These are phyloP conservation scores for Candida boidinii DNA, from an alignment of 805 yeast genomes.

Conservation along the genomic window DNA sequence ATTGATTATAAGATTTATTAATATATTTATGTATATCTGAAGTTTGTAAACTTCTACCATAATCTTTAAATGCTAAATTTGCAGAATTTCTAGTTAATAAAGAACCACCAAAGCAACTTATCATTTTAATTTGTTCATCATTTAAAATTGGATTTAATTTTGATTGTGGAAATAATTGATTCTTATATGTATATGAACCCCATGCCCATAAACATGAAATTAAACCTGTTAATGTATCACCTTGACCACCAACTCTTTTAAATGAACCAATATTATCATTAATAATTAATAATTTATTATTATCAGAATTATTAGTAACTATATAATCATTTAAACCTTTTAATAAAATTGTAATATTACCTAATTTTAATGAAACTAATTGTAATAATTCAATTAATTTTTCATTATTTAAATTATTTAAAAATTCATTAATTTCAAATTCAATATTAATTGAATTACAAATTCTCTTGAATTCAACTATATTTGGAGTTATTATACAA, in stretches of 20 bases:
- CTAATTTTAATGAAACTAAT: constrained; percentile 44
- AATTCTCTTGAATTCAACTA: constrained; percentile 71
- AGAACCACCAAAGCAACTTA: constrained; percentile 70
- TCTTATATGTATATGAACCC: constrained; percentile 57
- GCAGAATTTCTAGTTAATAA: constrained; percentile 60
- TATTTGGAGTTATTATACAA: constrained; percentile 83
- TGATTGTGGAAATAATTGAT: constrained; percentile 47
- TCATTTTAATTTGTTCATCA: constrained; percentile 24
- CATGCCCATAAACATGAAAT: constrained; percentile 79
- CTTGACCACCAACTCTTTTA: constrained; percentile 93
- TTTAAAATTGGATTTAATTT: constrained; percentile 22
- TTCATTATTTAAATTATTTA: constrained; percentile 20
- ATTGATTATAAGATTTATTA: constrained; percentile 53
- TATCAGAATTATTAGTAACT: too few species aligned
- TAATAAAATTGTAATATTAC: constrained; percentile 54
- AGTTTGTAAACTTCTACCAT: constrained; percentile 79
- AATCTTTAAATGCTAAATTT: constrained; percentile 48
- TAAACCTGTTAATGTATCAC: constrained; percentile 84
- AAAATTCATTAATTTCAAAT: neutral
- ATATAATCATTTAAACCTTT: constrained; percentile 69
- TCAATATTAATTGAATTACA: constrained; percentile 27
- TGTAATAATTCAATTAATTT: too few species aligned
- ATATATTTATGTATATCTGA: constrained; percentile 67
- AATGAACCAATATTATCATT: constrained; percentile 52
- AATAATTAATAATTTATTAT: constrained; percentile 32